A percentile compares a stretch with the other conserved stretches of the same genome.
Conservation (phyloP, 139 green algal genomes). For the Eudorina sp. region DNA sequence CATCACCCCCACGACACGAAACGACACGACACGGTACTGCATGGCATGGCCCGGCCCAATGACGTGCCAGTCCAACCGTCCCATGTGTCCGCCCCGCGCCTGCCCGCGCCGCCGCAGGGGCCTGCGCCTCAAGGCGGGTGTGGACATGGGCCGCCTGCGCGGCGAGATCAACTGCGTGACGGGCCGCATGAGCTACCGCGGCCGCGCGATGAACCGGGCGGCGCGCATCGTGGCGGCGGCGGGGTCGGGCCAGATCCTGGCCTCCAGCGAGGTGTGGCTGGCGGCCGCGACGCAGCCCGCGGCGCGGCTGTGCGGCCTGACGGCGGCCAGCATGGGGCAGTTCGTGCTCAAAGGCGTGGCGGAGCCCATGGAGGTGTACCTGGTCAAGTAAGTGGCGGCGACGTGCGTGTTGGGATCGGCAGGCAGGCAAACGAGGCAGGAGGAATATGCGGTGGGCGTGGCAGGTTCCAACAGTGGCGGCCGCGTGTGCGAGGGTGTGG, state of each 20-base stretch:
- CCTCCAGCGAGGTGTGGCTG: neutral
- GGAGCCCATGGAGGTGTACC: conserved; percentile 46
- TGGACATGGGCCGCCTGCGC: conserved; percentile 50
- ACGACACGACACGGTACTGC: too few relatives aligned
- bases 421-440: neutral
- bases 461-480: too few relatives aligned
- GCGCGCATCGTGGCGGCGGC: conserved; percentile 59
- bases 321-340: conserved; percentile 33
- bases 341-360: conserved; percentile 55
- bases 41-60: too few relatives aligned
- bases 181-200: conserved; percentile 44
- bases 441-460: neutral
- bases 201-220: conserved; percentile 65
- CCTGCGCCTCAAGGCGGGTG: conserved; percentile 55
- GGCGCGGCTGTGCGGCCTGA: neutral
- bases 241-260: conserved; percentile 63
- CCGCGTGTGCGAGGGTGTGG: too few relatives aligned
- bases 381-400: conserved; percentile 4
- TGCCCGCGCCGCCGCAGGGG: conserved; percentile 28
- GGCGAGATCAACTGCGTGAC: conserved; percentile 60
- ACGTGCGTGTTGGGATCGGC: neutral
- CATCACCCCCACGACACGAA: too few relatives aligned
- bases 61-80: too few relatives aligned
- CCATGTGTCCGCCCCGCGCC: too few relatives aligned
- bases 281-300: neutral